Conservation (phyloP, 176 grass and related monocot species). For the Metroxylon sagu region DNA sequence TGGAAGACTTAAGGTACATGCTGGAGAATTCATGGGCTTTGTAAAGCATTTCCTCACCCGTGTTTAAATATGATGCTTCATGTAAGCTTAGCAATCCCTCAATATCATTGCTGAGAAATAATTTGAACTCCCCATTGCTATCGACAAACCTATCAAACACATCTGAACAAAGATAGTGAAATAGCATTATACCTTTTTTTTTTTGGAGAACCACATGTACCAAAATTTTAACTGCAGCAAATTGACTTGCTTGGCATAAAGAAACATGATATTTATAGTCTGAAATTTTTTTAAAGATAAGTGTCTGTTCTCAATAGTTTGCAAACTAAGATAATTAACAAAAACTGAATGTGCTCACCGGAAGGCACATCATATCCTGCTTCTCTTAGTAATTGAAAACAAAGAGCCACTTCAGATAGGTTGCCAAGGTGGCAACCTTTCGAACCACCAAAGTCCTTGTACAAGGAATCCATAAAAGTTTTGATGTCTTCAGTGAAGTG, state of each 20-base stretch:
- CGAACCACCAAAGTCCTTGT: not conserved
- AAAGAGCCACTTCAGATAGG: not conserved
- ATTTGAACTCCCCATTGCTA: not conserved
- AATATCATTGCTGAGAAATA: not conserved
- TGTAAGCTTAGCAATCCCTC: slow-evolving; percentile 1
- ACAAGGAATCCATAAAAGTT: not conserved
- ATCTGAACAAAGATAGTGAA: not conserved
- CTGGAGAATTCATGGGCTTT: not conserved
- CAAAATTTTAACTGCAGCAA: too few relatives aligned
- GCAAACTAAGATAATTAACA: not conserved
- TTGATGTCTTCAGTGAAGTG: not conserved
- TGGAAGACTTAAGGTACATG: not conserved
- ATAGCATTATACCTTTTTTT: not conserved
- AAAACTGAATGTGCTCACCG: not conserved
- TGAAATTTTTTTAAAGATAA: not conserved
- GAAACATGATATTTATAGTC: too few relatives aligned
- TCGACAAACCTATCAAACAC: not conserved
- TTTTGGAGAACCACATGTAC: not conserved
- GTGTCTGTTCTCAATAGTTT: not conserved
- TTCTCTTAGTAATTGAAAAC: slow-evolving; percentile 1
- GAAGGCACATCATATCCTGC: not conserved
- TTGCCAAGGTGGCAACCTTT: not conserved
- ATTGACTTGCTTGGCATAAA: too few relatives aligned
- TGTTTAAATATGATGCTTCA: not conserved
- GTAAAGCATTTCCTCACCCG: not conserved